Conservation (phyloP, 192 early-diverging fungal genomes). For the Dissophora ornata region DNA sequence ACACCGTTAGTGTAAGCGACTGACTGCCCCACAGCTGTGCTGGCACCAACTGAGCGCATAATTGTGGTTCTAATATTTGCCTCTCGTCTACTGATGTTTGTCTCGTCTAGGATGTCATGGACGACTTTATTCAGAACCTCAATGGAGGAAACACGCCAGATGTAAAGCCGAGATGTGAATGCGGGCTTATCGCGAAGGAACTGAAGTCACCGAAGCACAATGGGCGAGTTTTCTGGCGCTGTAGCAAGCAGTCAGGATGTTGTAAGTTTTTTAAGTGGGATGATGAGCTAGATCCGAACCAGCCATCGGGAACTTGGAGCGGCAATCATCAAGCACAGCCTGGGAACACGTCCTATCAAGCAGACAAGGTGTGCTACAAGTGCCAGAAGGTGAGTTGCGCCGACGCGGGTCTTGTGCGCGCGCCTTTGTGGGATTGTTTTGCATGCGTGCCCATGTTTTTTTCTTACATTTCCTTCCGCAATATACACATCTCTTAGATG, state of each 20-base stretch:
- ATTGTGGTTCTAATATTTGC: not conserved
- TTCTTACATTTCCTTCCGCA: not conserved
- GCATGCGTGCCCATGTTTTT: not conserved
- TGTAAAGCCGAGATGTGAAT: slow-evolving; percentile 18
- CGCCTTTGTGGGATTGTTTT: too few relatives aligned
- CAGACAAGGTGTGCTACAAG: slow-evolving; percentile 4
- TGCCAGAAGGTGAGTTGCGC: slow-evolving; percentile 6
- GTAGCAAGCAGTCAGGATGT: slow-evolving; percentile 20
- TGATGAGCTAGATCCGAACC: slow-evolving; percentile 43
- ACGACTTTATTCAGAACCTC: slow-evolving; percentile 15
- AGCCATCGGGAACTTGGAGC: slow-evolving; percentile 4
- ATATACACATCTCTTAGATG: slow-evolving; percentile 1
- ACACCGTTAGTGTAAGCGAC: too few relatives aligned
- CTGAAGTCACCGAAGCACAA: slow-evolving; percentile 13
- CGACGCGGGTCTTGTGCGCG: too few relatives aligned
- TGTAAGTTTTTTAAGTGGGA: slow-evolving; percentile 74
- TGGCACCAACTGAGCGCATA: too few relatives aligned
- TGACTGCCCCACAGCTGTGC: too few relatives aligned
- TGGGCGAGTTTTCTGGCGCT: slow-evolving; percentile 17
- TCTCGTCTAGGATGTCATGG: slow-evolving; percentile 13
- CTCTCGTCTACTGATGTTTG: not conserved
- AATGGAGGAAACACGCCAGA: not conserved
- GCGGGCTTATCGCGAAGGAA: slow-evolving; percentile 26
- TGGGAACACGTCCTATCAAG: not conserved
- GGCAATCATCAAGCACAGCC: not conserved